A percentile compares a stretch with the other conserved stretches of the same genome.
phyloP scores from a whole-genome alignment of 2,329 filamentous ascomycete species.

The Pseudogymnoascus sp. region DNA sequence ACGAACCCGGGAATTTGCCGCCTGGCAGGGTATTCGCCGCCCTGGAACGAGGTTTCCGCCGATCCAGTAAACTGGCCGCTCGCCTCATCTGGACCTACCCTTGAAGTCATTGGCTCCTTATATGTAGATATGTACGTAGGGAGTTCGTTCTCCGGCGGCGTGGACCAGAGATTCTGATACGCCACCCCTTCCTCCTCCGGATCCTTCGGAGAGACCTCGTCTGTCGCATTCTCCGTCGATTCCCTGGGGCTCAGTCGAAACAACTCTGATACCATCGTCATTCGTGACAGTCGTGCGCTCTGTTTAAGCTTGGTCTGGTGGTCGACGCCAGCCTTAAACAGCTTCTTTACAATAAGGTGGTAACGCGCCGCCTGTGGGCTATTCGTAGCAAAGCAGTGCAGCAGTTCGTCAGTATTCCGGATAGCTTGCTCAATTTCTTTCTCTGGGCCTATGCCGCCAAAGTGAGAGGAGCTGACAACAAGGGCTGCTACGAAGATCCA shows the following conservation, averaged over 20 bases:
- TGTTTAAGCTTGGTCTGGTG: neutral
- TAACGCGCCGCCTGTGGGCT: conserved; percentile 11
- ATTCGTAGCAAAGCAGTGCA: neutral
- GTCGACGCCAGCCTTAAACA: conserved; percentile 9
- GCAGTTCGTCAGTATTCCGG: neutral
- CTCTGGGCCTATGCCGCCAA: neutral
- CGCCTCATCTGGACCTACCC: neutral
- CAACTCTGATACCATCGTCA: neutral
- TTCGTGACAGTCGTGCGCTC: neutral
- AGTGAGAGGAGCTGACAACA: conserved; percentile 9
- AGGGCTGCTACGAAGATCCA: conserved; percentile 11
- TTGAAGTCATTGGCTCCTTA: neutral
- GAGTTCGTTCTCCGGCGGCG: neutral
- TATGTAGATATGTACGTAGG: neutral
- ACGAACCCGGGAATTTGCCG: neutral
- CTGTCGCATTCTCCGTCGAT: neutral
- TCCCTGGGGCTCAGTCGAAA: neutral
- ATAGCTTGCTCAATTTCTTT: conserved; percentile 8
- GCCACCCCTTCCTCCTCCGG: neutral
- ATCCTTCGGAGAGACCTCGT: neutral
- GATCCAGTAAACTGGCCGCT: neutral
- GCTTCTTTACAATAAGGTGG: conserved; percentile 6
- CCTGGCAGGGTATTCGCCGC: neutral
- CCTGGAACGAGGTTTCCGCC: neutral
- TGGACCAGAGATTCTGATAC: neutral